A percentile compares a stretch with the other conserved stretches of the same genome.
Conservation (phyloP, 495 filamentous ascomycete genomes). For the Annulohypoxylon maeteangense region DNA sequence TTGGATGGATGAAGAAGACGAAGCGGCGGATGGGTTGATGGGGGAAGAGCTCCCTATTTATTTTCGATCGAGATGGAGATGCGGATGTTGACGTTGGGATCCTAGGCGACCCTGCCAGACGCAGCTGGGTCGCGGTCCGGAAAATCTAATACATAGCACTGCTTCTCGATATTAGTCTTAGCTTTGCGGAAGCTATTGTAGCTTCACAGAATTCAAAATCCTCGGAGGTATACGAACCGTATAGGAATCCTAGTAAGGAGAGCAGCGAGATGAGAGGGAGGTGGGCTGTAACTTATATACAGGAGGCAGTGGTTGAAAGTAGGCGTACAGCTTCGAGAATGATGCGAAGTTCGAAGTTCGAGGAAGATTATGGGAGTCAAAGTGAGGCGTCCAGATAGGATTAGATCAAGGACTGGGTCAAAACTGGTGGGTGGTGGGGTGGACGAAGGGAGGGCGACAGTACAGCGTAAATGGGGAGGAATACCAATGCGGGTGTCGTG, state of each 20-base stretch:
- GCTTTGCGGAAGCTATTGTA: conserved; percentile 30
- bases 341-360: conserved; percentile 41
- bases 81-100: conserved; percentile 20
- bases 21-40: conserved; percentile 29
- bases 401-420: conserved; percentile 46
- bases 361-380: conserved; percentile 42
- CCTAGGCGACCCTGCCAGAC: conserved; percentile 44
- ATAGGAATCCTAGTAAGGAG: conserved; percentile 25
- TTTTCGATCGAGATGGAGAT: conserved; percentile 38
- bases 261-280: conserved; percentile 30
- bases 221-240: conserved; percentile 50
- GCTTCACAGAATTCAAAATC: conserved; percentile 39
- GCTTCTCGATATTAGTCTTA: conserved; percentile 47
- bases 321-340: conserved; percentile 41
- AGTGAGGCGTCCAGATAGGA: conserved; percentile 52
- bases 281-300: conserved; percentile 45
- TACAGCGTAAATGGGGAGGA: conserved; percentile 16
- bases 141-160: conserved; percentile 59
- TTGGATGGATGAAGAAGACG: conserved; percentile 38
- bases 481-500: conserved; percentile 27
- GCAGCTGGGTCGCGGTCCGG: conserved; percentile 56
- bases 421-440: conserved; percentile 32
- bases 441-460: conserved; percentile 19
- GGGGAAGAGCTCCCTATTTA: conserved; percentile 43
- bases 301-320: conserved; percentile 26